These are phyloP conservation scores for Tolypocladium ophioglossoides DNA, from an alignment of 2,329 filamentous ascomycete species.

Conservation along the genomic window DNA sequence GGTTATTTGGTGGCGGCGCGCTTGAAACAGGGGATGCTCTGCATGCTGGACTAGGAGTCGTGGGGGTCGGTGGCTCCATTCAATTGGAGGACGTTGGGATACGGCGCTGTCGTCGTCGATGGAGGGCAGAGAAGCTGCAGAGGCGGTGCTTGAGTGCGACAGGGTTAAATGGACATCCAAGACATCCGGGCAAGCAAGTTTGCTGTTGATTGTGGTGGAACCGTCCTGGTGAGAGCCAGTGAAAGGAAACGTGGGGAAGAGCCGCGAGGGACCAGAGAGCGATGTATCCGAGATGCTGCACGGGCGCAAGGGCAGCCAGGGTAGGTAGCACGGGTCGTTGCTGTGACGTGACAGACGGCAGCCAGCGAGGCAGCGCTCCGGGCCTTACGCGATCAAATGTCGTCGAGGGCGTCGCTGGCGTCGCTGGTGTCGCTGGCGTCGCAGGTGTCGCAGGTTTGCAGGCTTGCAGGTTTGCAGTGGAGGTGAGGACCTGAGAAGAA, in stretches of 20 bases:
- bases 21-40: constrained; percentile 8
- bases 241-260: not conserved
- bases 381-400: not conserved
- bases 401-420: not conserved
- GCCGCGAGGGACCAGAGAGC: not conserved
- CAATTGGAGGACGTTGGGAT: constrained; percentile 5
- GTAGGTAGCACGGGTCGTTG: not conserved
- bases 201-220: not conserved
- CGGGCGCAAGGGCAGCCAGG: not conserved
- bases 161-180: constrained; percentile 2
- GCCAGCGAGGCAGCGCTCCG: not conserved
- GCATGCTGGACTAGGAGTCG: constrained; percentile 9
- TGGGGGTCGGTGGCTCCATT: constrained; percentile 6
- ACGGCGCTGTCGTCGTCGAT: not conserved
- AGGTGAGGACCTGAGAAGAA: not conserved
- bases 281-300: not conserved
- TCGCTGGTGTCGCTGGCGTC: not conserved
- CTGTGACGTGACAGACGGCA: not conserved
- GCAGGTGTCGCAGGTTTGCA: not conserved
- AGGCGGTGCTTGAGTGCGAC: not conserved
- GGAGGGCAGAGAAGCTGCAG: not conserved
- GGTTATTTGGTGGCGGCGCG: constrained; percentile 7
- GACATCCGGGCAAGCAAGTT: constrained; percentile 4
- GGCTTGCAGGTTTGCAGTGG: not conserved
- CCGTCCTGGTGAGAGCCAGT: not conserved